Evolutionary conservation across 2,329 filamentous ascomycete species (phyloP).

Genomic region (Colletotrichum zoysiae): DNA sequence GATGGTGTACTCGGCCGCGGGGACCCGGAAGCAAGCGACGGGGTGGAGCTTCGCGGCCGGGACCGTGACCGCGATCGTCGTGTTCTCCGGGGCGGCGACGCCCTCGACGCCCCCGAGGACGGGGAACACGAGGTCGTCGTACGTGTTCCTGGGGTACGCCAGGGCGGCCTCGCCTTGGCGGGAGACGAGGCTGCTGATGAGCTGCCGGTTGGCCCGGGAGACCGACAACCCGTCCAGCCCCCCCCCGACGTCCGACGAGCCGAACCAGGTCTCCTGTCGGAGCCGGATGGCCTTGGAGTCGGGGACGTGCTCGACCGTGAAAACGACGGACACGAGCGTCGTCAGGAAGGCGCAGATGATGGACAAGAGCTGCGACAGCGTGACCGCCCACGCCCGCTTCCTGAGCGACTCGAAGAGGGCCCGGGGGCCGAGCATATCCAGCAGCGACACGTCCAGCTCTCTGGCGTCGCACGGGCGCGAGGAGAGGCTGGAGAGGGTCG

Average conservation of each 20-base stretch:
- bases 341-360: slow-evolving; percentile 13
- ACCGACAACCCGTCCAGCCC: neutral
- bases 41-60: neutral
- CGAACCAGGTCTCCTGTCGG: slow-evolving; percentile 14
- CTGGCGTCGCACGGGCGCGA: neutral
- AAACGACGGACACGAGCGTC: slow-evolving; percentile 18
- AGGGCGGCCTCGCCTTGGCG: neutral
- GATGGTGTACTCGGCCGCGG: neutral
- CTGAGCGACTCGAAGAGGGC: neutral
- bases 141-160: slow-evolving; percentile 7
- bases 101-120: neutral
- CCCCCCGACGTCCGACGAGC: neutral
- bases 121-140: slow-evolving; percentile 3
- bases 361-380: neutral
- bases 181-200: neutral
- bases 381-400: slow-evolving; percentile 9
- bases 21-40: neutral
- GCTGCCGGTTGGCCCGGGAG: neutral
- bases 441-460: slow-evolving; percentile 11
- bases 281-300: neutral
- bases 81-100: neutral
- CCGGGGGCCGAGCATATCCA: slow-evolving; percentile 24
- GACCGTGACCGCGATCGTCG: neutral
- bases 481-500: slow-evolving; percentile 20
- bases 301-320: slow-evolving; percentile 9